Conservation (phyloP, 169 alveolate species). For the Cryptosporidium ryanae region DNA sequence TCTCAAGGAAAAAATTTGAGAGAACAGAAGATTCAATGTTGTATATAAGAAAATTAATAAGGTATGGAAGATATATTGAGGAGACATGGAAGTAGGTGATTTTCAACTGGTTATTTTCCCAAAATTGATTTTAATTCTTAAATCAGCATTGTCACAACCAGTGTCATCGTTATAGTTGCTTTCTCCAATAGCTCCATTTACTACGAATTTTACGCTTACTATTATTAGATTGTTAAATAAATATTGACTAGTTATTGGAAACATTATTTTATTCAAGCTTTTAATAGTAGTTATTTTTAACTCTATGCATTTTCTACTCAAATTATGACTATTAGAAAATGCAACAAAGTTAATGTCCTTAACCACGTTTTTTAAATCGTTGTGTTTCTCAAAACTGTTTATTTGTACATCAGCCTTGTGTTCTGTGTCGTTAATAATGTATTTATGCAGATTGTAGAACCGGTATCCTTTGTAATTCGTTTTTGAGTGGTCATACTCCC, state of each 20-base stretch:
- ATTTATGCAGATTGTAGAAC: neutral
- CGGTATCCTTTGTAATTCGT: too few species aligned
- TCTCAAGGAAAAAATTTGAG: slow-evolving; percentile 19
- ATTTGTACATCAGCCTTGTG: neutral
- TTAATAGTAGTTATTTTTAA: slow-evolving; percentile 16
- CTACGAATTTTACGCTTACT: neutral
- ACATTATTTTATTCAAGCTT: slow-evolving; percentile 5
- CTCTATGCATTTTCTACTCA: slow-evolving; percentile 11
- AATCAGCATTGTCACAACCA: neutral
- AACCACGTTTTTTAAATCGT: neutral
- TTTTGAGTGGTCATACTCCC: too few species aligned
- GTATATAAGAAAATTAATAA: slow-evolving; percentile 35
- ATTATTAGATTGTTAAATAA: neutral
- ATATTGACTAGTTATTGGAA: slow-evolving; percentile 11
- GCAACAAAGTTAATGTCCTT: slow-evolving; percentile 23
- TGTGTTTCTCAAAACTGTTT: slow-evolving; percentile 16
- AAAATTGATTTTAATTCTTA: neutral
- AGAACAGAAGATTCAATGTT: slow-evolving; percentile 35
- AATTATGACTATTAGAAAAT: neutral
- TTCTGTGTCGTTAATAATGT: neutral
- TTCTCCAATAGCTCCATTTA: neutral
- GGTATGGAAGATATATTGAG: slow-evolving; percentile 70
- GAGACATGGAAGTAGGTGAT: slow-evolving; percentile 58
- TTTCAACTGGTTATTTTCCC: neutral
- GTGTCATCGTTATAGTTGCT: too few species aligned